Conservation (phyloP, 2,329 filamentous ascomycete genomes). For the Xylaria polymorpha region DNA sequence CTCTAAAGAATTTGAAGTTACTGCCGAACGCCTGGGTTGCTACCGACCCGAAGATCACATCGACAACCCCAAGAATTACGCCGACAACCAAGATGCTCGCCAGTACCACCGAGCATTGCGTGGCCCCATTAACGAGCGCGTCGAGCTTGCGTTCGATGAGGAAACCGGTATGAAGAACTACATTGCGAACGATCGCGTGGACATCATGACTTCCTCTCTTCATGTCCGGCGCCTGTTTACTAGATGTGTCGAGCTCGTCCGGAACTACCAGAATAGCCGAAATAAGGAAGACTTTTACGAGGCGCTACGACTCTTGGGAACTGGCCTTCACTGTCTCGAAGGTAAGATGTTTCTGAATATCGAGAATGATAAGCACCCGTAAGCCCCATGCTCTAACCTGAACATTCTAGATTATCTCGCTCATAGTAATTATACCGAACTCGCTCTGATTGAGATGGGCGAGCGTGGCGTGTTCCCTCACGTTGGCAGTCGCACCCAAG, state of each 20-base stretch:
- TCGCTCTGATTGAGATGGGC: slow-evolving; percentile 87
- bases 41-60: slow-evolving; percentile 88
- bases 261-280: slow-evolving; percentile 73
- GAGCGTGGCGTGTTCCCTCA: slow-evolving; percentile 87
- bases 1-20: slow-evolving; percentile 87
- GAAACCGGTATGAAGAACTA: slow-evolving; percentile 89
- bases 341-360: slow-evolving; percentile 53
- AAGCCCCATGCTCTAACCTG: slow-evolving; percentile 13
- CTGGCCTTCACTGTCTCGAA: slow-evolving; percentile 89
- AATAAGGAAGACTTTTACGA: slow-evolving; percentile 86
- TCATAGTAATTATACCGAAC: slow-evolving; percentile 92
- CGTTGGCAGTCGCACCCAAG: slow-evolving; percentile 78
- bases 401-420: slow-evolving; percentile 78
- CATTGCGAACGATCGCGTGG: slow-evolving; percentile 83
- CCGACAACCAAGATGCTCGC: slow-evolving; percentile 86
- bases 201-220: slow-evolving; percentile 83
- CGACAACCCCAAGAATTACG: slow-evolving; percentile 83
- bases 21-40: slow-evolving; percentile 79
- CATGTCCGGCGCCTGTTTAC: slow-evolving; percentile 80
- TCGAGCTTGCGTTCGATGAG: slow-evolving; percentile 82
- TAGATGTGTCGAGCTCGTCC: slow-evolving; percentile 81
- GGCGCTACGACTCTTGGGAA: slow-evolving; percentile 86
- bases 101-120: slow-evolving; percentile 84
- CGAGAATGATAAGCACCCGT: background rate
- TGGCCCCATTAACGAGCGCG: slow-evolving; percentile 80